Conservation (phyloP, 345 rosid species). For the Eucalyptus erythrocorys region DNA sequence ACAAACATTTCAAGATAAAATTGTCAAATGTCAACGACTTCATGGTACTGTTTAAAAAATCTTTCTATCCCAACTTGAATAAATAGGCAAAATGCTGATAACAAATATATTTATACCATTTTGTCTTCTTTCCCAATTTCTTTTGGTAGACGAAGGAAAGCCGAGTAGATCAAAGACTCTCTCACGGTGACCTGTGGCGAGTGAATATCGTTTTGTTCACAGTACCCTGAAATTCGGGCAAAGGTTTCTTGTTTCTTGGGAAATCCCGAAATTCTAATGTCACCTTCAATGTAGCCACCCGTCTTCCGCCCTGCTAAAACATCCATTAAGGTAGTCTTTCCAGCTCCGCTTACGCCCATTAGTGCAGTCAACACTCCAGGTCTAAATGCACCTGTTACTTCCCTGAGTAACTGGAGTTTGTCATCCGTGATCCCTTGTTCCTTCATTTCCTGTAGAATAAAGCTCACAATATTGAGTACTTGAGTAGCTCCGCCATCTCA, state of each 20-base stretch:
- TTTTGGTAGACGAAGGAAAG: slow-evolving; percentile 10
- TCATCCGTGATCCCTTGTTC: slow-evolving; percentile 23
- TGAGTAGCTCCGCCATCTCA: neutral
- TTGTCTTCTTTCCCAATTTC: slow-evolving; percentile 7
- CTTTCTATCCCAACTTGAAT: neutral
- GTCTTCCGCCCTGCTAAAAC: slow-evolving; percentile 36
- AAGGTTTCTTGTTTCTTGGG: slow-evolving; percentile 24
- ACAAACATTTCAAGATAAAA: neutral
- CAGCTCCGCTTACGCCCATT: slow-evolving; percentile 42
- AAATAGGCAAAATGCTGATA: neutral
- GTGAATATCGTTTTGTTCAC: slow-evolving; percentile 9
- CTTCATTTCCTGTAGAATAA: slow-evolving; percentile 20
- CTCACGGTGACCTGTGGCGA: slow-evolving; percentile 7
- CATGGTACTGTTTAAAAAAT: neutral
- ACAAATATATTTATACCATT: neutral
- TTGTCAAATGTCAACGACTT: neutral
- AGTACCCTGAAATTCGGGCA: slow-evolving; percentile 8
- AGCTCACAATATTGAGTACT: neutral
- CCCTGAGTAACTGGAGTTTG: slow-evolving; percentile 24
- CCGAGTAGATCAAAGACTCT: slow-evolving; percentile 5
- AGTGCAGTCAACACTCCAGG: slow-evolving; percentile 37
- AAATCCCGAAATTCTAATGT: slow-evolving; percentile 26
- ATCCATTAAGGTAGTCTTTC: slow-evolving; percentile 41
- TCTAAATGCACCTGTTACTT: slow-evolving; percentile 26
- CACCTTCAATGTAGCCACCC: slow-evolving; percentile 29